Evolutionary conservation across 2,329 filamentous ascomycete genomes (phyloP).

Genomic region (Beauveria australis): DNA sequence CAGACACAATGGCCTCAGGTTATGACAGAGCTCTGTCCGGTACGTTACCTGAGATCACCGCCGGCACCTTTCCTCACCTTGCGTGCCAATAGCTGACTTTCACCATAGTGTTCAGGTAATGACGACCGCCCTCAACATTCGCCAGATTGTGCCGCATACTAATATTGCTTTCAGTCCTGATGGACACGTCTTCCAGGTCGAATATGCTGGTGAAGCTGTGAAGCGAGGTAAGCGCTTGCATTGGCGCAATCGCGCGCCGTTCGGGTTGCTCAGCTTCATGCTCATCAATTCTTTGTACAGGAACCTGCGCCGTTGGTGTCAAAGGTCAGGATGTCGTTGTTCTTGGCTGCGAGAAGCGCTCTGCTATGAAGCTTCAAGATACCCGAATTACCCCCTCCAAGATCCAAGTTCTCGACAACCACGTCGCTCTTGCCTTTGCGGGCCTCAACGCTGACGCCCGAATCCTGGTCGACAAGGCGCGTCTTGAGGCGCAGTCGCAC

Average conservation of each 20-base stretch:
- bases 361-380: conserved; percentile 98
- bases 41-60: conserved; percentile 40
- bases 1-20: conserved; percentile 67
- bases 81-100: conserved; percentile 34
- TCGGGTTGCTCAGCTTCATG: neutral
- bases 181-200: conserved; percentile 98
- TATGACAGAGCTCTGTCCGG: conserved; percentile 99
- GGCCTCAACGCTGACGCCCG: conserved; percentile 96
- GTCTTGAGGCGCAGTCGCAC: conserved; percentile 95
- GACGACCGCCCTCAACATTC: conserved; percentile 13
- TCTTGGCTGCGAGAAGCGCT: conserved; percentile 95
- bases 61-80: conserved; percentile 14
- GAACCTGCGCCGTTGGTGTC: conserved; percentile 95
- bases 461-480: conserved; percentile 96
- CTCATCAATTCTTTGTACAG: conserved; percentile 35
- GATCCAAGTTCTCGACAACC: conserved; percentile 90
- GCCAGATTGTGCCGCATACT: conserved; percentile 23
- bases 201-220: conserved; percentile 97
- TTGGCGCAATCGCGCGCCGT: neutral
- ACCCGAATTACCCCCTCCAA: conserved; percentile 98
- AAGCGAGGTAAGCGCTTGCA: conserved; percentile 69
- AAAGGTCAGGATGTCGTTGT: conserved; percentile 94
- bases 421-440: conserved; percentile 94
- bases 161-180: conserved; percentile 66
- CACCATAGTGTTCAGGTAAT: conserved; percentile 72